Percentiles rank a stretch among this genome's conserved stretches.
Evolutionary conservation across 345 rosid genomes (phyloP).

Genomic region (Salix purpurea): DNA sequence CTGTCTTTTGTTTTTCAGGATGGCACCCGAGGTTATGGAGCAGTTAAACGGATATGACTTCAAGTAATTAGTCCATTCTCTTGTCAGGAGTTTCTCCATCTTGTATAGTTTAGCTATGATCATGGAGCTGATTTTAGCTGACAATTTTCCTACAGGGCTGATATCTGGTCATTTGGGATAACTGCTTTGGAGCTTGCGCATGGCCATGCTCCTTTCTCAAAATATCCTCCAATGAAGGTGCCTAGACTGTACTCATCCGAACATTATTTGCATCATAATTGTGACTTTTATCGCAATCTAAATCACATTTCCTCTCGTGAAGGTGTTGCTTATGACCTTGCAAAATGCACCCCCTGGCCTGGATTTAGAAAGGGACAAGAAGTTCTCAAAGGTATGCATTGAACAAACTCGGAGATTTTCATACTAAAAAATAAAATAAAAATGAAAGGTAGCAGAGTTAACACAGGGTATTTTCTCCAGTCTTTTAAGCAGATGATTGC

Average conservation of each 20-base stretch:
- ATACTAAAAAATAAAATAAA: neutral
- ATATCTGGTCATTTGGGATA: slow-evolving; percentile 98
- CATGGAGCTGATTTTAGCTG: slow-evolving; percentile 23
- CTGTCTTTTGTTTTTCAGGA: slow-evolving; percentile 47
- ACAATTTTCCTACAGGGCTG: slow-evolving; percentile 62
- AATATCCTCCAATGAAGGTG: slow-evolving; percentile 99
- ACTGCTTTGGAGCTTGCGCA: slow-evolving; percentile 99
- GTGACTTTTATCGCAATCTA: slow-evolving; percentile 17
- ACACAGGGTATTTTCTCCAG: slow-evolving; percentile 36
- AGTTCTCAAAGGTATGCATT: slow-evolving; percentile 78
- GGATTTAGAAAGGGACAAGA: slow-evolving; percentile 91
- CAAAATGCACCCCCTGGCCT: slow-evolving; percentile 99
- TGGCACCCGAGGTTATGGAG: slow-evolving; percentile 99
- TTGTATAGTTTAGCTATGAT: slow-evolving; percentile 2
- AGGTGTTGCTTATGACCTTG: slow-evolving; percentile 99
- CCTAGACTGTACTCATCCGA: slow-evolving; percentile 6
- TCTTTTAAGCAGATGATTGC: slow-evolving; percentile 99
- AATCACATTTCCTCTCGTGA: slow-evolving; percentile 19
- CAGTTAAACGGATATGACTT: slow-evolving; percentile 96
- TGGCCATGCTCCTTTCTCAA: slow-evolving; percentile 99
- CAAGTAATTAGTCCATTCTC: slow-evolving; percentile 50
- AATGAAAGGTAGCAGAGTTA: slow-evolving; percentile 10
- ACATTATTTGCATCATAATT: slow-evolving; percentile 5
- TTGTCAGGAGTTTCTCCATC: slow-evolving; percentile 7
- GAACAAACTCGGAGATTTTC: neutral